These are phyloP conservation scores for Paracorniculantispora psalliotae DNA, from an alignment of 2,329 filamentous ascomycete genomes.

Conservation along the genomic window DNA sequence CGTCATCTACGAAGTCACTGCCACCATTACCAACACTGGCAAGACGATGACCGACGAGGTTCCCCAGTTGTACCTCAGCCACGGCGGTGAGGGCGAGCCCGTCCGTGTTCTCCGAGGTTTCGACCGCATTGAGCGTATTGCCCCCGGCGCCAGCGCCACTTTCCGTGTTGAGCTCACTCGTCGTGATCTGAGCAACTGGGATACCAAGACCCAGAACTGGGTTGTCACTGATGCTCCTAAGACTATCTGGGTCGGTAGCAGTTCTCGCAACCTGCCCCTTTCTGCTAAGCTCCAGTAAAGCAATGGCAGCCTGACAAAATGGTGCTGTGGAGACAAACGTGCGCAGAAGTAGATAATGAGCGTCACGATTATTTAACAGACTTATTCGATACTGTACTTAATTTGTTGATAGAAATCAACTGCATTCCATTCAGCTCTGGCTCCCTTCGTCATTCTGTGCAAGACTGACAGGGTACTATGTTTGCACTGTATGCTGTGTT, in stretches of 20 bases:
- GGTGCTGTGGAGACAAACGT: background rate
- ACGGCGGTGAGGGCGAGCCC: constrained; percentile 72
- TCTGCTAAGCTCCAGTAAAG: constrained; percentile 23
- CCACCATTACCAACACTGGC: constrained; percentile 69
- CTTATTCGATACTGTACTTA: constrained; percentile 10
- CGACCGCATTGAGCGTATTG: constrained; percentile 64
- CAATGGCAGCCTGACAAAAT: background rate
- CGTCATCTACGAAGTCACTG: constrained; percentile 61
- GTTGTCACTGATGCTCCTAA: constrained; percentile 50
- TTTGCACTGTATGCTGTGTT: too few species aligned
- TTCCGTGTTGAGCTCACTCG: constrained; percentile 69
- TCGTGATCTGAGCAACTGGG: constrained; percentile 86
- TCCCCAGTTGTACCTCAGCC: constrained; percentile 71
- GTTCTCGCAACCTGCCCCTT: constrained; percentile 50
- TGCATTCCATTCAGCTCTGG: background rate
- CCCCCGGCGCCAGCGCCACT: constrained; percentile 59
- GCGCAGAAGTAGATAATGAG: constrained; percentile 6
- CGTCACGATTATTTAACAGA: constrained; percentile 4
- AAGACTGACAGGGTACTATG: too few species aligned
- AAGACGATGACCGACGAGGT: constrained; percentile 62
- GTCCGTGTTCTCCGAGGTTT: constrained; percentile 69
- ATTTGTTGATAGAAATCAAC: constrained; percentile 1
- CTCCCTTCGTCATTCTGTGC: background rate
- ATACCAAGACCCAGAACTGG: constrained; percentile 77
- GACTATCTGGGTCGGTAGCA: constrained; percentile 51